Base-by-base conservation (phyloP, 2,329 filamentous ascomycete species). In the Capronia americana region DNA sequence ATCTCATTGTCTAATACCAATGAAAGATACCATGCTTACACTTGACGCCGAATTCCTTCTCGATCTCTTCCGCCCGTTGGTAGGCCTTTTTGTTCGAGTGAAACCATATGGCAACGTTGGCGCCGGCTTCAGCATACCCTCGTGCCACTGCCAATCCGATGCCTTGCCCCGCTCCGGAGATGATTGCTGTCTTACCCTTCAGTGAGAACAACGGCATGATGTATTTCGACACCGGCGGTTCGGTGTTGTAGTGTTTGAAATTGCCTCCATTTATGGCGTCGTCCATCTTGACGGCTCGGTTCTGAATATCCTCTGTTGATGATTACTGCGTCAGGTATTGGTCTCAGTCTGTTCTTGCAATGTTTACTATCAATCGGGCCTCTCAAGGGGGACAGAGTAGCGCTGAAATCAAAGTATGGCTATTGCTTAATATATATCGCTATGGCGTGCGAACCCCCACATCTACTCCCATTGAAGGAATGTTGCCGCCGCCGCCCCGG, bases 81-180 rank as follows among this genome's bases (percentile, higher is more conserved):
- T 46, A 51, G 17, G 26, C 26, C 46, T 51, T 85, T 73, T 85
- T 84, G 78, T 92, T 91, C 76, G 82, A 86, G 75, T 90, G 89
- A 75, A 90, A 92, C 87, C 87, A 91, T 58, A 91, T 86, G 30
- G 88, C 89, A 24, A 92, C 87, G 71, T 91, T 89, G 65, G 88
- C 88, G 57, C 90, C 90, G 17, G 88, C 87, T 75, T 92, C 90
- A 17, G 89, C 89, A 34, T 88, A 82, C 0, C 82, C 88, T 38
- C 89, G 80, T 14, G 88, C 89, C 30, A 91, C 83, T 4, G 84
- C 83, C 28, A 90, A 80, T 50, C 90, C 90, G 70, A 92, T 70
- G n/a, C 90, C 89, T 41, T 88, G 88, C 38, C 87, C 90, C 12
- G 88, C 88, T 65, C 90, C 90, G 1, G 88, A 86, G 50, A 92